Evolutionary conservation across 2,329 filamentous ascomycete genomes (phyloP), one percentile per base, ranked within the genome.

Genomic region (Colletotrichum tofieldiae): DNA sequence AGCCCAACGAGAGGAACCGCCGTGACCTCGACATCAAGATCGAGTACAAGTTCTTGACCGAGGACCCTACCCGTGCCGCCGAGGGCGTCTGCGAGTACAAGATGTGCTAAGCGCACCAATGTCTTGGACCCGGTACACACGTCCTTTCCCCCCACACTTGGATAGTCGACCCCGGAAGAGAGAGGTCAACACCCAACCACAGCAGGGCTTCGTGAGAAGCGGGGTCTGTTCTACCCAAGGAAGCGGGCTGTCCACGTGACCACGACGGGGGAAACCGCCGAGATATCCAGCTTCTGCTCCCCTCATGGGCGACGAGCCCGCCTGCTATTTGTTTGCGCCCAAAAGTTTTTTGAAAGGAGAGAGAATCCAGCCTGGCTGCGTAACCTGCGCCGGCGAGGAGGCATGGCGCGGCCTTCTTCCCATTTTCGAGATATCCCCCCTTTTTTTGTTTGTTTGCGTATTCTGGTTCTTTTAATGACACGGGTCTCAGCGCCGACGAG

Each of bases 11-110:
- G 75, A 95, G 96, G 90, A 98, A 99, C 88, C 92, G 93, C 82
- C 93, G 96, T 76, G 96, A 99, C 82, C 88, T 99, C 67, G 96
- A 99, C 83, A 97, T 99, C 81, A 91, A 89, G 79, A 90, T 99
- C 79, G 87, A 91, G 56, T 98, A 98, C 86, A 88, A 91, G 79
- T 89, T 98, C 64, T 89, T 94, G 78, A 94, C 95, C 4, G 84
- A 91, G 35, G 95, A 98, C 80, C 83, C 85, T 41, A 93, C 88
- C 74, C 90, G 96, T 76, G 84, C 86, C 72, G 90, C 91, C 5
- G 83, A 91, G 79, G 96, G 95, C 67, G 81, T 85, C 74, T 94
- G 93, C 82, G 87, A 91, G 77, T 99, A 98, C 88, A 96, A 93
- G 84, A 92, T 92, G 90, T 92, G 90, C 84, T 92, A 87, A 79